phyloP scores from a whole-genome alignment of 495 filamentous ascomycete species.

The Tuber melanosporum region DNA sequence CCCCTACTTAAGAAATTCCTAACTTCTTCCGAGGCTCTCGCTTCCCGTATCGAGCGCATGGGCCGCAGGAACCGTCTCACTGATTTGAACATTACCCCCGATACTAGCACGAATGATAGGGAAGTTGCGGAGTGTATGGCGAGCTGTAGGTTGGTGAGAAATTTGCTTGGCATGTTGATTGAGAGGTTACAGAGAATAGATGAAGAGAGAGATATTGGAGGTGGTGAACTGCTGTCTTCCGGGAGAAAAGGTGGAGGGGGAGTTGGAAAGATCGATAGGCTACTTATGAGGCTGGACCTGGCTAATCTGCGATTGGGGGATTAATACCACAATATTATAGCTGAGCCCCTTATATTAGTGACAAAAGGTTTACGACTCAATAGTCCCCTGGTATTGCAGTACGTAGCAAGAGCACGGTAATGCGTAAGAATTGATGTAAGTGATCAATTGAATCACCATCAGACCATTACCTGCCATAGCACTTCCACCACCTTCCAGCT shows the following conservation, averaged over 20 bases:
- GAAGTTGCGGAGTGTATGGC: constrained; percentile 11
- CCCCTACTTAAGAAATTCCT: constrained; percentile 63
- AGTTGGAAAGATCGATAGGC: constrained; percentile 65
- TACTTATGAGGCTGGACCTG: constrained; percentile 84
- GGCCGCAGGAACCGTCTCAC: constrained; percentile 55
- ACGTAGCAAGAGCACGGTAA: constrained; percentile 48
- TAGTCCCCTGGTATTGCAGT: neutral
- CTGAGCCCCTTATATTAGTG: neutral
- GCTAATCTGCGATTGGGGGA: constrained; percentile 43
- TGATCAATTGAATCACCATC: neutral
- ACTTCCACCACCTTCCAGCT: neutral
- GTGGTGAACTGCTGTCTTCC: constrained; percentile 24
- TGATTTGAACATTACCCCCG: constrained; percentile 40
- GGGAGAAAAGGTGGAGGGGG: constrained; percentile 48
- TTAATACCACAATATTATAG: neutral
- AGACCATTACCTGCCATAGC: neutral
- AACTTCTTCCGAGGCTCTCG: constrained; percentile 65
- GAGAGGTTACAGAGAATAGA: constrained; percentile 45
- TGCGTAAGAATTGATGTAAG: neutral
- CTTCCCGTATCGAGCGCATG: constrained; percentile 63
- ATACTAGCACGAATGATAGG: constrained; percentile 36
- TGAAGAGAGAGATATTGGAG: constrained; percentile 45
- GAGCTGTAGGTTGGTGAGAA: constrained; percentile 31
- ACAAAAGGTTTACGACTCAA: neutral
- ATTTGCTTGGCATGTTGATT: constrained; percentile 24